Base-by-base conservation (phyloP, 352 stramenopile species). In the Phytophthora europaea region DNA sequence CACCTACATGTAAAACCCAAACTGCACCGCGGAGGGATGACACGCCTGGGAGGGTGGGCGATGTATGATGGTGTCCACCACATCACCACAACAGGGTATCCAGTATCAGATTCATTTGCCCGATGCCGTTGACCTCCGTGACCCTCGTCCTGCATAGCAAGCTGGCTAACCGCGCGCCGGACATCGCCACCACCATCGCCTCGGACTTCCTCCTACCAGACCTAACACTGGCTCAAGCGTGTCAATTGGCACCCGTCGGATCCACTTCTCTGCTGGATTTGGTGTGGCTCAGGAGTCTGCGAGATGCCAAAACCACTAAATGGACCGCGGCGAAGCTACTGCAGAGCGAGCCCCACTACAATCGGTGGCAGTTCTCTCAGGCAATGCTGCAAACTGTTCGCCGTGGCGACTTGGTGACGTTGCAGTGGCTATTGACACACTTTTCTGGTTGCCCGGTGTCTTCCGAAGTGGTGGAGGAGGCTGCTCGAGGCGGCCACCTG, bases 371-470 rank as follows among this genome's bases (percentile, higher is more conserved):
- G 10, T 66, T 75, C 40, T 53, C 45, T 22, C 53, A 48, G 2
- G 13, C 53, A 1, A 33, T 70, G 34, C 15, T 16, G 0, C 7
- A 61, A 1, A 13, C 36, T 26, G 12, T 69, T 31, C 22, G 43
- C 22, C 54, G 28, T 0, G 47, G 38, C 12, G 54, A 71, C 33
- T 38, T 74, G 18, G 9, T 13, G 8, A 31, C 62, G 31, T n/a
- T 64, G 2, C 67, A 63, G 12, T 71, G 61, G 67, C 9, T 75
- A 13, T 34, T 70, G 40, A 3, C 20, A 0, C 67, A 75, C 16
- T 71, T 75, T 38, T 26, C 53, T 4, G 54, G 18, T 4, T 65
- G 47, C 23, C 45, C n/a, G 15, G 34, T 70, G 13, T 26, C 23
- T 10, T 3, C 33, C 20, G 31, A 70, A 23, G 43, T 75, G n/a